Percentiles rank a stretch among this genome's conserved stretches.
Conservation (phyloP, 257 asterid species). For the Petunia secreta region DNA sequence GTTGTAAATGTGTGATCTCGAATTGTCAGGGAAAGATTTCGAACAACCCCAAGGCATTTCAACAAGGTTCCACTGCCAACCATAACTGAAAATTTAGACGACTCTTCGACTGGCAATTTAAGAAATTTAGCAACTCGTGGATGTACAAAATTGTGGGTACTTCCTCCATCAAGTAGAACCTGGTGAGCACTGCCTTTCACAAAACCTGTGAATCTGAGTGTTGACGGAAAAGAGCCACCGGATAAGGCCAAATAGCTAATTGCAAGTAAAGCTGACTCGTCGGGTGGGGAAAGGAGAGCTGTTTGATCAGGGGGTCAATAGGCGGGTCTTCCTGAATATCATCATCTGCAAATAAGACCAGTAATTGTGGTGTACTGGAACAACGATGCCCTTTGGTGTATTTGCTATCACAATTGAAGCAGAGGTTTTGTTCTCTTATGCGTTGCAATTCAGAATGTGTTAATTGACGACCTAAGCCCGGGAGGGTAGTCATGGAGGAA, state of each 20-base stretch:
- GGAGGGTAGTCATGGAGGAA: too few relatives aligned
- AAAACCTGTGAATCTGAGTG: neutral
- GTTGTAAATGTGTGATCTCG: neutral
- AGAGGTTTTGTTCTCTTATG: neutral
- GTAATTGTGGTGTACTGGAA: neutral
- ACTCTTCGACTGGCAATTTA: too few relatives aligned
- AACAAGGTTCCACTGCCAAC: neutral
- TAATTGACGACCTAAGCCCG: neutral
- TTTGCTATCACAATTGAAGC: neutral
- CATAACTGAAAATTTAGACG: neutral
- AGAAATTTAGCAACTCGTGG: neutral
- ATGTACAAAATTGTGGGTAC: neutral
- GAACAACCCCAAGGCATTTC: neutral
- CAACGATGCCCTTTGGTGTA: neutral
- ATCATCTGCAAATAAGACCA: neutral
- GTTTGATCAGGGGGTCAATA: too few relatives aligned
- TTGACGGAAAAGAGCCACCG: neutral
- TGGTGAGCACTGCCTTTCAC: neutral
- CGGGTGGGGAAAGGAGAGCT: too few relatives aligned
- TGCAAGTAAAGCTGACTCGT: neutral
- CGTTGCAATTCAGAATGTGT: neutral
- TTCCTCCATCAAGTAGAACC: neutral
- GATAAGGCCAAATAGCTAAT: neutral
- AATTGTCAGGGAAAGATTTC: neutral
- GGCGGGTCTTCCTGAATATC: neutral